phyloP scores from a whole-genome alignment of 2,329 filamentous ascomycete species.

The Paraconiothyrium sp. region DNA sequence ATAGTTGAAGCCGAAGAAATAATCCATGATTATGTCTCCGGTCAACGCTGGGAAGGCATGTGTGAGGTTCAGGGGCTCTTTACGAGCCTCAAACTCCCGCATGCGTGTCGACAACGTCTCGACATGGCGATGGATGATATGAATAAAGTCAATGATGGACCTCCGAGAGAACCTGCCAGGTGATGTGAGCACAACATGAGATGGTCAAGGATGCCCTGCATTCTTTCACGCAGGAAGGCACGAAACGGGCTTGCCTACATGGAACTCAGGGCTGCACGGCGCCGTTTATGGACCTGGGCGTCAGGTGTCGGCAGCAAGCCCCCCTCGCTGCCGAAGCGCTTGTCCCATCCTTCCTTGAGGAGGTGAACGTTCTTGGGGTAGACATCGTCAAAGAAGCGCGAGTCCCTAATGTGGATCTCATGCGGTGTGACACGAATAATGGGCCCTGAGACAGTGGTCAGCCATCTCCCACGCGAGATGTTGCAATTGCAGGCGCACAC shows the following conservation, averaged over 20 bases:
- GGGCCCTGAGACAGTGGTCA: slow-evolving; percentile 42
- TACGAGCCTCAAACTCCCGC: slow-evolving; percentile 41
- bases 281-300: slow-evolving; percentile 40
- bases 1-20: slow-evolving; percentile 51
- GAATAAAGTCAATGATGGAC: slow-evolving; percentile 46
- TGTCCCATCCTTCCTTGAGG: slow-evolving; percentile 49
- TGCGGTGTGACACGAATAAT: slow-evolving; percentile 55
- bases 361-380: slow-evolving; percentile 44
- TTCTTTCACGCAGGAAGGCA: neutral
- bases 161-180: slow-evolving; percentile 46
- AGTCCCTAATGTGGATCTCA: slow-evolving; percentile 55
- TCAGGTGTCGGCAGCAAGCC: slow-evolving; percentile 41
- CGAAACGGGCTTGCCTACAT: slow-evolving; percentile 34
- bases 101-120: slow-evolving; percentile 41
- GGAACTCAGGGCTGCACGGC: slow-evolving; percentile 42
- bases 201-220: neutral
- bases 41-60: slow-evolving; percentile 53
- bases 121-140: slow-evolving; percentile 48
- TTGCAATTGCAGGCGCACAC: slow-evolving; percentile 14
- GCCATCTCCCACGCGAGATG: slow-evolving; percentile 9
- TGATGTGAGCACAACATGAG: slow-evolving; percentile 18
- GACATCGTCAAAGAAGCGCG: slow-evolving; percentile 50
- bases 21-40: slow-evolving; percentile 59
- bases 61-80: slow-evolving; percentile 42
- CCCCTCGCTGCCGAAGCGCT: slow-evolving; percentile 40